A percentile compares a stretch with the other conserved stretches of the same genome.
phyloP scores from a whole-genome alignment of 2,329 filamentous ascomycete genomes.

The Hansfordia pulvinata region DNA sequence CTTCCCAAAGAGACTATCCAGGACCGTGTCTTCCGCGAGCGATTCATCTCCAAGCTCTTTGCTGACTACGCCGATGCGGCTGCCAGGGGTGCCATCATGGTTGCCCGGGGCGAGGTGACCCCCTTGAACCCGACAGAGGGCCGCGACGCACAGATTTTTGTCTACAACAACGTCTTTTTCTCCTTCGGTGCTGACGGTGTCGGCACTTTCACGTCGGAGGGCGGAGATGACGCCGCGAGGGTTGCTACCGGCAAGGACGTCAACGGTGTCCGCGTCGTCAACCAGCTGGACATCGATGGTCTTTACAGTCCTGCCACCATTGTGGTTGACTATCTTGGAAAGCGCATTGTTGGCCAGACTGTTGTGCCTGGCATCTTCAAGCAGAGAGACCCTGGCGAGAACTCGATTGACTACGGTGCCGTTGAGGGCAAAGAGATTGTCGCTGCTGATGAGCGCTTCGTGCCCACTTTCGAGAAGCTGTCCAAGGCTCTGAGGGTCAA shows the following conservation, averaged over 20 bases:
- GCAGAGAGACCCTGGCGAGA: constrained; percentile 91
- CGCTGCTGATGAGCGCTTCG: constrained; percentile 78
- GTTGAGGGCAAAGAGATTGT: constrained; percentile 96
- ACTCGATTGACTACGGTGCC: constrained; percentile 97
- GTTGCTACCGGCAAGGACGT: constrained; percentile 97
- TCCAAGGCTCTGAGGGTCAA: constrained; percentile 86
- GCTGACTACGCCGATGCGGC: constrained; percentile 97
- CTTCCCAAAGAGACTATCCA: constrained; percentile 88
- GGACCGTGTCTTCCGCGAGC: constrained; percentile 89
- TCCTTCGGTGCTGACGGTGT: constrained; percentile 96
- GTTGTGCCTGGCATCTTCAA: constrained; percentile 99
- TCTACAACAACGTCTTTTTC: constrained; percentile 99
- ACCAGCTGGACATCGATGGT: constrained; percentile 90
- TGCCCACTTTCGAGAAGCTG: constrained; percentile 72
- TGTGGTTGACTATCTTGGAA: constrained; percentile 92
- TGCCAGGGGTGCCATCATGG: constrained; percentile 78
- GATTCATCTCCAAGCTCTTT: constrained; percentile 87
- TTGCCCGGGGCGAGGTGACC: constrained; percentile 83
- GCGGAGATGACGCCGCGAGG: constrained; percentile 88
- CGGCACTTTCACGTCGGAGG: constrained; percentile 91
- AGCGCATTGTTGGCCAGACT: constrained; percentile 92
- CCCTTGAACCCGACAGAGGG: constrained; percentile 90
- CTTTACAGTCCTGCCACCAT: constrained; percentile 93
- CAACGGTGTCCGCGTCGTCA: constrained; percentile 83
- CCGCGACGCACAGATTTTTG: constrained; percentile 91